phyloP scores from a whole-genome alignment of 768 basidiomycete genomes.

The Lactifluus hygrophoroides region DNA sequence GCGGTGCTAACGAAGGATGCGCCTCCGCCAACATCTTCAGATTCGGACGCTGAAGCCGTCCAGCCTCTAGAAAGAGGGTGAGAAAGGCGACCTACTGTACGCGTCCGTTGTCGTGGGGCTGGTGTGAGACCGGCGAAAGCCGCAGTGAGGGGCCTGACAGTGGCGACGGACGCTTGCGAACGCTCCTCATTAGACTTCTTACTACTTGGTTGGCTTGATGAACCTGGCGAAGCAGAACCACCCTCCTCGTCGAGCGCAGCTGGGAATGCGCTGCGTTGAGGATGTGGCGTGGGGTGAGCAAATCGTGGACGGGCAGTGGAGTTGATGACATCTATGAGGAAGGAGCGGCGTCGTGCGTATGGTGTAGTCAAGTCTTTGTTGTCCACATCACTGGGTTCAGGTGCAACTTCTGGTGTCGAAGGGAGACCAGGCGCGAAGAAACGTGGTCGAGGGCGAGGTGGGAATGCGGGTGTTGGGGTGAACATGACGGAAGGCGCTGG shows the following conservation, averaged over 20 bases:
- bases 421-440: slow-evolving; percentile 34
- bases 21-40: slow-evolving; percentile 39
- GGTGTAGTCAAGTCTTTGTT: slow-evolving; percentile 50
- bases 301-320: slow-evolving; percentile 71
- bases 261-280: slow-evolving; percentile 25
- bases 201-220: slow-evolving; percentile 26
- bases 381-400: slow-evolving; percentile 19
- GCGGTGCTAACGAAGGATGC: slow-evolving; percentile 74
- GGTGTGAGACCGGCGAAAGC: slow-evolving; percentile 63
- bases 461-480: slow-evolving; percentile 63
- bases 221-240: slow-evolving; percentile 13
- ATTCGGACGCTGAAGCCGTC: slow-evolving; percentile 21
- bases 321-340: slow-evolving; percentile 77
- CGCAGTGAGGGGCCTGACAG: slow-evolving; percentile 33
- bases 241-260: background rate
- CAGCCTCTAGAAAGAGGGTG: slow-evolving; percentile 58
- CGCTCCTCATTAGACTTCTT: slow-evolving; percentile 28
- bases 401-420: slow-evolving; percentile 8
- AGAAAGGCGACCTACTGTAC: slow-evolving; percentile 37
- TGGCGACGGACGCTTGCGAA: slow-evolving; percentile 26
- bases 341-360: slow-evolving; percentile 64
- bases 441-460: slow-evolving; percentile 51
- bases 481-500: slow-evolving; percentile 48
- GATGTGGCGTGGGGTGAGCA: slow-evolving; percentile 55
- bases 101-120: slow-evolving; percentile 39